Percentiles rank a stretch among this genome's conserved stretches.
Evolutionary conservation across 1,284 basidiomycete genomes (phyloP).

Genomic region (Irpex rosettiformis): DNA sequence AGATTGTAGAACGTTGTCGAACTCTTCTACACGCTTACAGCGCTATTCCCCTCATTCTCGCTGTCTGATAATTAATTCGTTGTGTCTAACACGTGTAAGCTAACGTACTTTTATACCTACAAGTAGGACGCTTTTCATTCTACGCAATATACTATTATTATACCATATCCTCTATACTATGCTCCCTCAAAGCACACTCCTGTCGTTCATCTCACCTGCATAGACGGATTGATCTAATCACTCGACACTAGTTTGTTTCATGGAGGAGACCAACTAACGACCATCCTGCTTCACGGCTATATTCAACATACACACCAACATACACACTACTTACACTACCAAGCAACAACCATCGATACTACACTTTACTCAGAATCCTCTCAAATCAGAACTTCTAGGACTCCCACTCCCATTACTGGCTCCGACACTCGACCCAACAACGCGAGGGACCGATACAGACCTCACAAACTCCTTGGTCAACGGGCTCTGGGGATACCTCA

Average conservation of each 20-base stretch:
- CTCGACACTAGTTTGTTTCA: too few relatives aligned
- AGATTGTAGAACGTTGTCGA: neutral
- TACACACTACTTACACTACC: neutral
- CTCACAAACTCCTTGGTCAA: neutral
- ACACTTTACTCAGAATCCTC: neutral
- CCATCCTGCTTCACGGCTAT: too few relatives aligned
- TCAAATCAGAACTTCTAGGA: neutral
- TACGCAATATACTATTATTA: too few relatives aligned
- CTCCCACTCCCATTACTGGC: neutral
- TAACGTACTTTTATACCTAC: neutral
- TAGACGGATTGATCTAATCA: too few relatives aligned
- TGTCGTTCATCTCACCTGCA: too few relatives aligned
- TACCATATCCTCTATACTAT: too few relatives aligned
- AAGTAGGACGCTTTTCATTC: too few relatives aligned
- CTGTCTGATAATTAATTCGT: neutral
- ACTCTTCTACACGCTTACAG: neutral
- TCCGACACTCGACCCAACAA: neutral
- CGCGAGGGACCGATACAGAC: neutral
- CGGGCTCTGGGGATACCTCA: slow-evolving; percentile 13
- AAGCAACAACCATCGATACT: neutral
- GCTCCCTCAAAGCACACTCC: too few relatives aligned
- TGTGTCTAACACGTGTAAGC: neutral
- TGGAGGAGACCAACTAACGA: too few relatives aligned
- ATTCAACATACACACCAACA: too few relatives aligned
- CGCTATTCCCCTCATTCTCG: neutral